Evolutionary conservation across 179 eudicot species (phyloP).

Genomic region (Pouteria campechiana): DNA sequence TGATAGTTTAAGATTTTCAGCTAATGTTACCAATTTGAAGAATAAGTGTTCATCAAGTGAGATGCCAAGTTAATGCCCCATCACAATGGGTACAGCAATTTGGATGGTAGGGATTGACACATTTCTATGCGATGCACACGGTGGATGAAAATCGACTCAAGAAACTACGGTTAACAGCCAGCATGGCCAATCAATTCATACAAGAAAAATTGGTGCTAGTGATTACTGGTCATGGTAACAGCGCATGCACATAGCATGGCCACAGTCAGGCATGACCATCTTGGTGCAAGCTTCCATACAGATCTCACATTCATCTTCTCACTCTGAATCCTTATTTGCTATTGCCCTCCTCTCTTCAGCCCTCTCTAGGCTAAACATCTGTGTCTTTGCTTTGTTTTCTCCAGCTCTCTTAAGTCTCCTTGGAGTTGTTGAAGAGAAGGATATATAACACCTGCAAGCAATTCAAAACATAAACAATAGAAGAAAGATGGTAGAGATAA

Average conservation of each 20-base stretch:
- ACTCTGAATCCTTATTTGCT: constrained; percentile 18
- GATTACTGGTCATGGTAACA: constrained; percentile 83
- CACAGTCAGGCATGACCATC: constrained; percentile 69
- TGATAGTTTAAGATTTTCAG: no score
- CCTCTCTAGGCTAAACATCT: constrained; percentile 8
- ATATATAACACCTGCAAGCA: constrained; percentile 59
- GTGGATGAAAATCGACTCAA: background rate
- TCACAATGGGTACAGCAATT: no score
- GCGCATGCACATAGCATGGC: constrained; percentile 72
- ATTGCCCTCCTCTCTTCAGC: constrained; percentile 25
- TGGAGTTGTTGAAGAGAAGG: constrained; percentile 70
- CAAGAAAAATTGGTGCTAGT: no score
- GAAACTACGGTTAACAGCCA: background rate
- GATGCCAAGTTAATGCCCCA: no score
- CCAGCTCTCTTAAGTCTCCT: constrained; percentile 27
- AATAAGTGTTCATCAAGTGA: no score
- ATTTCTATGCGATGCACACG: no score
- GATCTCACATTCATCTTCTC: constrained; percentile 80
- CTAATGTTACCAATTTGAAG: no score
- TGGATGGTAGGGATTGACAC: no score
- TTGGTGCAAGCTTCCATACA: constrained; percentile 69
- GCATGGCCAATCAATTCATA: no score
- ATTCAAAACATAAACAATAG: background rate
- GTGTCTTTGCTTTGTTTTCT: constrained; percentile 17
- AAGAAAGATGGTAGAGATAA: background rate